A percentile compares a stretch with the other conserved stretches of the same genome.
These are phyloP conservation scores for Cornus controversa DNA, from an alignment of 148 eudicot genomes.

Conservation along the genomic window DNA sequence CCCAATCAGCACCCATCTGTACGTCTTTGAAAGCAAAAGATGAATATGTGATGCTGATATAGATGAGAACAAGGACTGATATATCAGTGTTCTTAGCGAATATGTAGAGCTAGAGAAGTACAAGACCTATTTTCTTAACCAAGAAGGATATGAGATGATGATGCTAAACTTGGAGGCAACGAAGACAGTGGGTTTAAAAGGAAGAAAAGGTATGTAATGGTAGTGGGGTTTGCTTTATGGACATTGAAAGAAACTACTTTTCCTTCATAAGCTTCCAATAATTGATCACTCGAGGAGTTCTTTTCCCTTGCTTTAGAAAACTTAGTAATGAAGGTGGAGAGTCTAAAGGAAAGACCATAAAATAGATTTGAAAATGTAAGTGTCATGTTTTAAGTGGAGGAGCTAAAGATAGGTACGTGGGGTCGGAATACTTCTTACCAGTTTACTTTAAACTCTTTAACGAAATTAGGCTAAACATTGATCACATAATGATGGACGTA, in stretches of 20 bases:
- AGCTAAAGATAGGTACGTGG: constrained; percentile 6
- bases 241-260: constrained; percentile 10
- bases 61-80: background rate
- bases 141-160: constrained; percentile 28
- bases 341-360: background rate
- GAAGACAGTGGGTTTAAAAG: background rate
- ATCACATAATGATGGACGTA: background rate
- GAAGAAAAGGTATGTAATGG: constrained; percentile 3
- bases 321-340: background rate
- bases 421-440: background rate
- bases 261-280: constrained; percentile 20
- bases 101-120: constrained; percentile 23
- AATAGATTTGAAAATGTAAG: background rate
- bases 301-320: constrained; percentile 9
- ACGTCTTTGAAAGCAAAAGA: background rate
- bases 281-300: background rate
- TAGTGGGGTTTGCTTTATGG: constrained; percentile 27
- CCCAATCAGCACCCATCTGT: constrained; percentile 66
- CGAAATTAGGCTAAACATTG: background rate
- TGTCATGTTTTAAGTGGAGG: background rate
- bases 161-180: background rate
- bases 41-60: background rate
- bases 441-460: background rate
- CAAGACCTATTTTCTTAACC: constrained; percentile 27
- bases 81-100: constrained; percentile 4